Evolutionary conservation across 1,139 yeast genomes (phyloP).

Genomic region (Yamadazyma membranifaciens): DNA sequence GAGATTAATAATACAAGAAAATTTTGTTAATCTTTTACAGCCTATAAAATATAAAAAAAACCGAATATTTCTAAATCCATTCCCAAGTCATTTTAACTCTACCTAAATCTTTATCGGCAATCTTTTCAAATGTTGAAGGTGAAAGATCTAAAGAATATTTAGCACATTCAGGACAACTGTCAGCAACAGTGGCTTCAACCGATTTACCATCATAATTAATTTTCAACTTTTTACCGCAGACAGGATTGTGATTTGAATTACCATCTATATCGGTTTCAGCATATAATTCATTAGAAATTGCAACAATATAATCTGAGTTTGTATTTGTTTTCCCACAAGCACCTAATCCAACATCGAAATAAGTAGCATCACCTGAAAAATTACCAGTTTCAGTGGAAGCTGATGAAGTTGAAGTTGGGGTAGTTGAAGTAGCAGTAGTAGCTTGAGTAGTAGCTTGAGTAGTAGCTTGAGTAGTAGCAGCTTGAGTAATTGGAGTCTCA

Average conservation of each 20-base stretch:
- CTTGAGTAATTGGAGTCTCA: constrained; percentile 21
- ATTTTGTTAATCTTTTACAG: too few species aligned
- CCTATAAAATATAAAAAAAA: neutral
- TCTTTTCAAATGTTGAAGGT: constrained; percentile 38
- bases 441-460: constrained; percentile 12
- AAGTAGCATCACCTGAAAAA: constrained; percentile 57
- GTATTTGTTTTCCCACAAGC: constrained; percentile 55
- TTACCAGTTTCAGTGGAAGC: constrained; percentile 18
- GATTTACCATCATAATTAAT: constrained; percentile 40
- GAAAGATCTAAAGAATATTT: constrained; percentile 43
- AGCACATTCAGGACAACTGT: constrained; percentile 42
- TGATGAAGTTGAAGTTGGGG: constrained; percentile 19
- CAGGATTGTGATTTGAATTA: constrained; percentile 42
- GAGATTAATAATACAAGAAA: too few species aligned
- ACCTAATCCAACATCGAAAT: constrained; percentile 56
- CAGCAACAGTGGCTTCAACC: constrained; percentile 44
- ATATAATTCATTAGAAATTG: constrained; percentile 36
- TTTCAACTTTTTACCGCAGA: constrained; percentile 42
- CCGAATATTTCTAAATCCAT: constrained; percentile 11
- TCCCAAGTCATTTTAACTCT: constrained; percentile 46
- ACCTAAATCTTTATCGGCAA: constrained; percentile 41
- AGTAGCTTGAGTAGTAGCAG: constrained; percentile 19
- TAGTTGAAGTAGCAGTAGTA: constrained; percentile 17
- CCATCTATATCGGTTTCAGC: constrained; percentile 31
- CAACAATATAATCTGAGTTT: constrained; percentile 50